Evolutionary conservation across 2,329 filamentous ascomycete species (phyloP), one percentile per base, ranked within the genome.

Genomic region (Trichoderma lentiforme): DNA sequence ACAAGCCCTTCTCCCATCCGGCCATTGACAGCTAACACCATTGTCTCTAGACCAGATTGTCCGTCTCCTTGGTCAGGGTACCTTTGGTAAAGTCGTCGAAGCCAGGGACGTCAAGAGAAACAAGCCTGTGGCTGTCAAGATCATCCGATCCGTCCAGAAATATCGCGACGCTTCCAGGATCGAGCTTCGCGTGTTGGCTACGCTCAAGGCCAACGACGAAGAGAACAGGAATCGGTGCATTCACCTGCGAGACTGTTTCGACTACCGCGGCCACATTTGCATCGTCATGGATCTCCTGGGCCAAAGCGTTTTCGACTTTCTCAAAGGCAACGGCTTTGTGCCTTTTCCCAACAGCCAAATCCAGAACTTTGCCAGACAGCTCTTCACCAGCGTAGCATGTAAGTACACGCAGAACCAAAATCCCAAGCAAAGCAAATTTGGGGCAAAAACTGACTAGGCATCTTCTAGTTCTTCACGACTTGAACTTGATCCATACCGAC

Each of bases 281-380:
- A 91, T 91, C 73, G 89, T 91, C 70, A 91, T 90, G 89, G 89
- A 91, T 75, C 82, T 91, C 4, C 88, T 98, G 36, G 95, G 95
- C 62, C 95, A 98, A 79, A 98, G 95, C 77, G 95, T 99, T 67
- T 99, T 99, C 80, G 96, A 99, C 83, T 99, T 99, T 77, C 87
- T 99, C 62, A 99, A 99, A 84, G 91, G 92, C 78, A 98, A 98
- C 79, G 89, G 90, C 75, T 99, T 99, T 79, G 94, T 97, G 21
- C 96, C 96, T 0, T 99, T 99, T 79, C 96, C 96, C 14, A 98
- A 97, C 85, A 98, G 95, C 75, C 96, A 99, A 82, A 99, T 99
- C 72, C 96, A 98, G 81, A 95, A 90, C 80, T 98, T 99, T 85
- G 96, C 96, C 62, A 90, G 95, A 64, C 96, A 99, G 80, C 86